Evolutionary conservation across 2,329 filamentous ascomycete species (phyloP).

Genomic region (Diaporthe citrichinensis): DNA sequence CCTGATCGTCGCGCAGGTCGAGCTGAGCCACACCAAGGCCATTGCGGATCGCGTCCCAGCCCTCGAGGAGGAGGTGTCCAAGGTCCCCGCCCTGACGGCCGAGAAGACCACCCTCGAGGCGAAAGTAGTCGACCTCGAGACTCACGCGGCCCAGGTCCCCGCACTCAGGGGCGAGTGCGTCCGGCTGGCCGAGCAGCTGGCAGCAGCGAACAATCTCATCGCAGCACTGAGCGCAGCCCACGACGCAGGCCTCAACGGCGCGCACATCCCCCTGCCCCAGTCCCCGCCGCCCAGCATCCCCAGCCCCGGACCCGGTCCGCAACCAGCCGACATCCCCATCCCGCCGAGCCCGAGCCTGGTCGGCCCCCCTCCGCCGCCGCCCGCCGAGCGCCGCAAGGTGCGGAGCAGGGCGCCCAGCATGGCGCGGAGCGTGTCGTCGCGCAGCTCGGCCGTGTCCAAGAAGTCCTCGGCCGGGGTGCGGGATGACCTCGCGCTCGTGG

Average conservation of each 20-base stretch:
- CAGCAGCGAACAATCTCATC: slow-evolving; percentile 40
- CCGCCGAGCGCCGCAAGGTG: slow-evolving; percentile 28
- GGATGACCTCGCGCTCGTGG: slow-evolving; percentile 41
- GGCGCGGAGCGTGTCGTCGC: slow-evolving; percentile 40
- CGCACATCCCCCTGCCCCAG: slow-evolving; percentile 13
- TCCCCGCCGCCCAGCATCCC: background rate
- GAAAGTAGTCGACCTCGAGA: slow-evolving; percentile 36
- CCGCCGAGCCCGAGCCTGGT: slow-evolving; percentile 29
- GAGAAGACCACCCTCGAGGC: slow-evolving; percentile 38
- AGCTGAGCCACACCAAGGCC: slow-evolving; percentile 22
- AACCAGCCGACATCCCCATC: slow-evolving; percentile 9
- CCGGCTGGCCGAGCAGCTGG: slow-evolving; percentile 40
- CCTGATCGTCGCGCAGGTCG: slow-evolving; percentile 25
- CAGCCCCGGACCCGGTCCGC: background rate
- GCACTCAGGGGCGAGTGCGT: slow-evolving; percentile 34
- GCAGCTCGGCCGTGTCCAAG: slow-evolving; percentile 31
- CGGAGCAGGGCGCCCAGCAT: slow-evolving; percentile 41
- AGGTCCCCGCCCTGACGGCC: slow-evolving; percentile 21
- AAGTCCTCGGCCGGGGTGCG: slow-evolving; percentile 1
- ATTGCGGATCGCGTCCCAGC: slow-evolving; percentile 18
- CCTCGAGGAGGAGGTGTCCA: slow-evolving; percentile 36
- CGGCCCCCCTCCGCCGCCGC: background rate
- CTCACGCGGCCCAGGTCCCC: slow-evolving; percentile 34
- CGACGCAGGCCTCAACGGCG: slow-evolving; percentile 8
- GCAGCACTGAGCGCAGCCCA: slow-evolving; percentile 37